Evolutionary conservation across 768 basidiomycete species (phyloP), one percentile per base, ranked within the genome.

Genomic region (Pisolithus orientalis): DNA sequence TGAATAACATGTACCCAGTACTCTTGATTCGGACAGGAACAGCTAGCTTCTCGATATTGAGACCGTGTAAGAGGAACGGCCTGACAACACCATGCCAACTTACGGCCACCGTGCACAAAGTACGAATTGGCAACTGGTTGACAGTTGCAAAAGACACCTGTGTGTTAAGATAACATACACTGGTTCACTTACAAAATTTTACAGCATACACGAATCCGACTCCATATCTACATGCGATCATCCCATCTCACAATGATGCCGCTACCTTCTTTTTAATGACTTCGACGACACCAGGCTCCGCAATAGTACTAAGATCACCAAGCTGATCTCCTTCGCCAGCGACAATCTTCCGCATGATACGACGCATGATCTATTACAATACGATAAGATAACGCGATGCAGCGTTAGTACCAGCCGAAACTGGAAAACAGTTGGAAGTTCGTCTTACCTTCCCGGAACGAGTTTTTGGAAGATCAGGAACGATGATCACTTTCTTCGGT

Each of bases 301-400:
- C 94, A 44, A 95, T 77, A 6, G 95, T 97, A 58, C 87, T 90
- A 37, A 97, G 79, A 71, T 97, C 95, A 46, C 95, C 95, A 39
- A 98, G 82, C 69, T 96, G 90, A 67, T 99, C 95, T 7, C 84
- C 90, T 67, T 98, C 93, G 39, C 91, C 90, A 0, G 87, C 87
- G 44, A 92, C 89, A 64, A 98, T 91, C 82, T 98, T 98, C 63
- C 96, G 83, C 81, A 98, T 82, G 57, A 96, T 90, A 49, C 95
- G 83, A 43, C 95, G 83, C 89, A 97, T 94, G 69, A 94, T 92
- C 88, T 84, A 49, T 14, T 54, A 0, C 2, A 5, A 29, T 14
- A 16, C 3, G 9, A n/a, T 10, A 39, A 6, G 21, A 21, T 21
- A 21, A 21, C 5, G 17, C 13, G 6, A 46, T 5, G 9, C 10